These are phyloP conservation scores for Neonothopanus nambi DNA, from an alignment of 1,284 basidiomycete species.

Conservation along the genomic window DNA sequence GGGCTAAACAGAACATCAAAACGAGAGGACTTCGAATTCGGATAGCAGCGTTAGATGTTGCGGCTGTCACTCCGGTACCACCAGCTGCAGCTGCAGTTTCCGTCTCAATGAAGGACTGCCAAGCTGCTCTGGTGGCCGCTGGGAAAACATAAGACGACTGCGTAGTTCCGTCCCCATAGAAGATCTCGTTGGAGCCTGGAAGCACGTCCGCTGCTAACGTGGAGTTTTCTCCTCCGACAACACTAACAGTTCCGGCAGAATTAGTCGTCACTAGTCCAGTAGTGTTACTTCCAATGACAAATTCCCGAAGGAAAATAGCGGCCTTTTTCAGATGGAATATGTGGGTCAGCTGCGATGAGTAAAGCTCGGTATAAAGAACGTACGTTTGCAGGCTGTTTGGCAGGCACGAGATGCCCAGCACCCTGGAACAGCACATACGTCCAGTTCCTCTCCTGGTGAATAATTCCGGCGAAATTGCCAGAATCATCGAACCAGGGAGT, in stretches of 20 bases:
- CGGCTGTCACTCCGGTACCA: too few species aligned
- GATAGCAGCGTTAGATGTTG: too few species aligned
- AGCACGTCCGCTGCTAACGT: slow-evolving; percentile 44
- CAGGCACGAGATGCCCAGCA: slow-evolving; percentile 60
- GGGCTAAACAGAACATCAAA: too few species aligned
- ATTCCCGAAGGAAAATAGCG: slow-evolving; percentile 56
- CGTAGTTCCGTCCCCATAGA: slow-evolving; percentile 43
- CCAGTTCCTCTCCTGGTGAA: slow-evolving; percentile 72
- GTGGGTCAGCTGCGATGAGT: slow-evolving; percentile 3
- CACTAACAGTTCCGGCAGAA: slow-evolving; percentile 22
- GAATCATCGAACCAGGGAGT: slow-evolving; percentile 64
- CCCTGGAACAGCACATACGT: slow-evolving; percentile 59
- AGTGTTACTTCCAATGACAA: slow-evolving; percentile 54
- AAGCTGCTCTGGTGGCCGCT: slow-evolving; percentile 53
- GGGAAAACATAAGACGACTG: slow-evolving; percentile 54
- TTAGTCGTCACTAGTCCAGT: slow-evolving; percentile 47
- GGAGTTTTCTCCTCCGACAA: slow-evolving; percentile 56
- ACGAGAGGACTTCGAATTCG: too few species aligned
- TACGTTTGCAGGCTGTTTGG: slow-evolving; percentile 51
- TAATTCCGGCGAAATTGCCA: slow-evolving; percentile 62
- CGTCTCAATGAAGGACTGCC: slow-evolving; percentile 43
- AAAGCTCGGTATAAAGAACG: slow-evolving; percentile 21
- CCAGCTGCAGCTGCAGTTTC: slow-evolving; percentile 3
- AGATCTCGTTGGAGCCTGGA: slow-evolving; percentile 53
- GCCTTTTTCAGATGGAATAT: slow-evolving; percentile 37